Evolutionary conservation across 1,139 yeast genomes (phyloP).

Genomic region (Kodamaea arcana): DNA sequence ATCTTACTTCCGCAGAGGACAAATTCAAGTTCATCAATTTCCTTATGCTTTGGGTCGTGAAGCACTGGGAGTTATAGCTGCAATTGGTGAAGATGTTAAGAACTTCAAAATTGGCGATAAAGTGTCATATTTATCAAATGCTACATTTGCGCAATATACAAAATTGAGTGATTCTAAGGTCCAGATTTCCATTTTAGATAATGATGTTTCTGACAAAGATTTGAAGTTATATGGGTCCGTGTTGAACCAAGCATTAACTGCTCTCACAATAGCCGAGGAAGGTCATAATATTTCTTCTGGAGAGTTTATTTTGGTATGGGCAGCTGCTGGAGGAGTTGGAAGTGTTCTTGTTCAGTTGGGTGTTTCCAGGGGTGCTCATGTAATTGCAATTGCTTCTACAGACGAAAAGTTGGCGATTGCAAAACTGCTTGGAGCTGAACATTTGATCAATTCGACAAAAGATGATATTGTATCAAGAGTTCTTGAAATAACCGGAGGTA

Average conservation of each 20-base stretch:
- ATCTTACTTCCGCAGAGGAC: conserved; percentile 72
- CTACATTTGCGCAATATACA: conserved; percentile 70
- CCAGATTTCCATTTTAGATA: conserved; percentile 47
- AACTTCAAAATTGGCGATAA: conserved; percentile 65
- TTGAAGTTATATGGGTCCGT: conserved; percentile 57
- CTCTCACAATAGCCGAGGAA: conserved; percentile 63
- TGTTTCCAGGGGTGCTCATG: conserved; percentile 62
- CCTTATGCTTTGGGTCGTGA: conserved; percentile 80
- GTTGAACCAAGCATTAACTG: conserved; percentile 74
- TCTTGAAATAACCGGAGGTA: conserved; percentile 60
- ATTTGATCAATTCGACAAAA: conserved; percentile 53
- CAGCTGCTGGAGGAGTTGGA: conserved; percentile 96
- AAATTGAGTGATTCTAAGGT: conserved; percentile 33
- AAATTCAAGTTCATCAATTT: conserved; percentile 50
- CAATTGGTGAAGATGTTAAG: conserved; percentile 58
- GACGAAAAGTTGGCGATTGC: conserved; percentile 61
- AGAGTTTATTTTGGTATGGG: conserved; percentile 73
- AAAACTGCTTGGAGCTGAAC: conserved; percentile 70
- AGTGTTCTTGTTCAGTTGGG: conserved; percentile 64
- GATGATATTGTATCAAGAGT: conserved; percentile 60
- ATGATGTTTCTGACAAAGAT: conserved; percentile 40
- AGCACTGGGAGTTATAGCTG: conserved; percentile 72
- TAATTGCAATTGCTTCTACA: conserved; percentile 80
- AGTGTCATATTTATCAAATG: conserved; percentile 52
- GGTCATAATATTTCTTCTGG: conserved; percentile 63